These are phyloP conservation scores for Niveomyces coronatus DNA, from an alignment of 2,329 filamentous ascomycete genomes.

Conservation along the genomic window DNA sequence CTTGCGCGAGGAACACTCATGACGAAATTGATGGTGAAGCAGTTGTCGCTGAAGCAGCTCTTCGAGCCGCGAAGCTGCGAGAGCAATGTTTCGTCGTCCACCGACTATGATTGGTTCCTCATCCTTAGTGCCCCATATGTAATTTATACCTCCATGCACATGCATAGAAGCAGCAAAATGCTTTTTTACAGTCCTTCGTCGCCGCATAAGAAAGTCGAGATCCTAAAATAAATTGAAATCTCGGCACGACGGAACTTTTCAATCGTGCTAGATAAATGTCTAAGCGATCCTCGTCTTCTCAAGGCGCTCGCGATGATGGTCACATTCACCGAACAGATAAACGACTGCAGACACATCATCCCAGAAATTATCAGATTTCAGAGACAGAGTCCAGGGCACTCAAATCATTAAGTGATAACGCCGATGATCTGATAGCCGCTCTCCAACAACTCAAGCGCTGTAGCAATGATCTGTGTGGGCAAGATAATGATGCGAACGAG, in stretches of 20 bases:
- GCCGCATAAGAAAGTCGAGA: too few relatives aligned
- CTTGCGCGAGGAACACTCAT: slow-evolving; percentile 54
- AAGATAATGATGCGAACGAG: not conserved
- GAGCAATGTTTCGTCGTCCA: too few relatives aligned
- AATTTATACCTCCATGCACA: not conserved
- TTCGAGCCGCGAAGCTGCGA: slow-evolving; percentile 2
- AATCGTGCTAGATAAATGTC: slow-evolving; percentile 24
- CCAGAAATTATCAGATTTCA: not conserved
- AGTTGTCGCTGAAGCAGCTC: slow-evolving; percentile 1
- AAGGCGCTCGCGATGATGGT: not conserved
- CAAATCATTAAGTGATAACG: slow-evolving; percentile 17
- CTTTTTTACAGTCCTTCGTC: too few relatives aligned
- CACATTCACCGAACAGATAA: not conserved
- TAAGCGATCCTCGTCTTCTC: slow-evolving; percentile 24
- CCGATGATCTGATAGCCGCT: slow-evolving; percentile 28
- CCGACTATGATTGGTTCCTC: not conserved
- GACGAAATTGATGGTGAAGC: slow-evolving; percentile 20
- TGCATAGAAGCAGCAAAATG: too few relatives aligned
- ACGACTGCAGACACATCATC: slow-evolving; percentile 4
- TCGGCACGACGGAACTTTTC: too few relatives aligned
- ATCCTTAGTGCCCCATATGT: not conserved
- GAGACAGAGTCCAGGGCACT: slow-evolving; percentile 17
- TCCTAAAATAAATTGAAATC: too few relatives aligned
- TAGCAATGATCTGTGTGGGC: not conserved
- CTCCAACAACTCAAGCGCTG: slow-evolving; percentile 24